Evolutionary conservation across 768 basidiomycete genomes (phyloP).

Genomic region (Termitomyces eurrhizus): DNA sequence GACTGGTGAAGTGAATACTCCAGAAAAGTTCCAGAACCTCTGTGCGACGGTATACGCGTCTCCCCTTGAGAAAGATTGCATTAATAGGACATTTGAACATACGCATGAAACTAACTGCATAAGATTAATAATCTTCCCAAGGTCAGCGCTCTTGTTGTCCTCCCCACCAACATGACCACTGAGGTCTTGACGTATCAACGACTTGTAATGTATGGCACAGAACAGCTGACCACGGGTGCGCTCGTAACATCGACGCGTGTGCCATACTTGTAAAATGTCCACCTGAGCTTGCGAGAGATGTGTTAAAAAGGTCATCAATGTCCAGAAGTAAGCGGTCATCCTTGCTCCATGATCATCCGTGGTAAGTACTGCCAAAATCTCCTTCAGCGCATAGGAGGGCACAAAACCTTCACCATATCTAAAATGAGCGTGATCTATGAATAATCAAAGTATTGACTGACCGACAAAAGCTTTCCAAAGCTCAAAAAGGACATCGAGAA

Average conservation of each 20-base stretch:
- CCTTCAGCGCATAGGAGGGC: conserved; percentile 59
- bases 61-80: conserved; percentile 37
- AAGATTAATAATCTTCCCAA: conserved; percentile 71
- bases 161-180: conserved; percentile 41
- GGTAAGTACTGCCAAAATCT: conserved; percentile 51
- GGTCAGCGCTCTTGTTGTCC: conserved; percentile 43
- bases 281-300: conserved; percentile 67
- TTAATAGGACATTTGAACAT: background rate
- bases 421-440: background rate
- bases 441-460: conserved; percentile 18
- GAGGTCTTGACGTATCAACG: conserved; percentile 56
- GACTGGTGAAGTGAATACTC: conserved; percentile 57
- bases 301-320: conserved; percentile 54
- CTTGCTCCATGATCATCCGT: conserved; percentile 37
- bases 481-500: conserved; percentile 54
- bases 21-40: conserved; percentile 71
- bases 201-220: conserved; percentile 67
- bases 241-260: conserved; percentile 66
- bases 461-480: conserved; percentile 57
- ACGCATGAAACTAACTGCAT: conserved; percentile 51
- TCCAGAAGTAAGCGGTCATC: conserved; percentile 52
- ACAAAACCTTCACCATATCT: conserved; percentile 47
- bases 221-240: conserved; percentile 70
- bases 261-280: conserved; percentile 63
- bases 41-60: conserved; percentile 69